Evolutionary conservation across 306 rosid species (phyloP), one percentile per base, ranked within the genome.

Genomic region (Biancaea sappan): DNA sequence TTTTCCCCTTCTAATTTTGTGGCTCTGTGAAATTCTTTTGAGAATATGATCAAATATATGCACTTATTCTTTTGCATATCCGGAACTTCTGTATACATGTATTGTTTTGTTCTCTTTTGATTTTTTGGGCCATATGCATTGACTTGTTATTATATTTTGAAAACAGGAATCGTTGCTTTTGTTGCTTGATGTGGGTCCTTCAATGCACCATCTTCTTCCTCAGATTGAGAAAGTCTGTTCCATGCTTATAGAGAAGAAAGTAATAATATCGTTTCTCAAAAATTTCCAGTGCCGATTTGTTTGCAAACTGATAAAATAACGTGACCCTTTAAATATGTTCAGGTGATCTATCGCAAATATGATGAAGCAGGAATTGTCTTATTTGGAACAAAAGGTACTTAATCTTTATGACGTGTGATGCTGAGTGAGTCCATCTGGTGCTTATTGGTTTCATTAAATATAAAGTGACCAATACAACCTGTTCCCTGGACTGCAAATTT

Each of bases 131-230:
- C 43, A 38, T 38, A 8, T 56, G 35, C 32, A 6, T 29, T 64
- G 3, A 14, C 25, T 84, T 56, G 8, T 40, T 62, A 9, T 40
- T 19, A 18, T 60, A 46, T 69, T 71, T 53, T 77, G 44, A 40
- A 63, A 70, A 60, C 72, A 94, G 97, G 98, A 89, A 71, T 85
- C 79, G 9, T 75, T 88, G 83, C 81, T 94, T 82, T 83, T 94
- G 82, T 71, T 91, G 88, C 81, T 94, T 80, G 97, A 94, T 84
- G 96, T 91, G 69, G 94, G 98, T 2, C 97, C 96, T 6, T 85
- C 97, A 25, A 94, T 91, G 98, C 96, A 91, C 83, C 22, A 44
- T 18, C 79, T 80, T 87, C 84, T 94, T 84, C 95, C 94, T 12
- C 87, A 83, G 73, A 77, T 88, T 52, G 91, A 94, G 86, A 94